phyloP scores from a whole-genome alignment of 179 eudicot species.

The Heliamphora pulchella region DNA sequence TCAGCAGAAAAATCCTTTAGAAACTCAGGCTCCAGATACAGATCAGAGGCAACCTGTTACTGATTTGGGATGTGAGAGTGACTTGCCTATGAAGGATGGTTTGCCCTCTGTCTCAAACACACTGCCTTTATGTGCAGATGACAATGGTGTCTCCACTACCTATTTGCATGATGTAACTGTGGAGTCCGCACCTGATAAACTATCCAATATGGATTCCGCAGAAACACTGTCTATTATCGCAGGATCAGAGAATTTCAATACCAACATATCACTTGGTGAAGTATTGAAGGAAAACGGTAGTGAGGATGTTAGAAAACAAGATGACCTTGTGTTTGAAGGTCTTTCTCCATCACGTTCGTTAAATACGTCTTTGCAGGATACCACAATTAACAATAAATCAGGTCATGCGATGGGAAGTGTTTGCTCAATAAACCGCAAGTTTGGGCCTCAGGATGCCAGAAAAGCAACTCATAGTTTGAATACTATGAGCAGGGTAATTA shows the following conservation, averaged over 20 bases:
- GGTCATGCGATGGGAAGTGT: slow-evolving; percentile 18
- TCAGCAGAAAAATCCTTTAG: slow-evolving; percentile 7
- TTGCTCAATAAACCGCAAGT: slow-evolving; percentile 20
- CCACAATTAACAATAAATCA: slow-evolving; percentile 23
- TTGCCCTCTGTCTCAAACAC: slow-evolving; percentile 20
- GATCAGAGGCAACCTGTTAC: slow-evolving; percentile 18
- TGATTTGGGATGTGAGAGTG: slow-evolving; percentile 22
- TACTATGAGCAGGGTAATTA: slow-evolving; percentile 21
- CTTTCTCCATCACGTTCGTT: slow-evolving; percentile 15
- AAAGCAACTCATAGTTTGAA: slow-evolving; percentile 20
- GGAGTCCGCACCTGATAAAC: slow-evolving; percentile 16
- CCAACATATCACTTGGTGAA: slow-evolving; percentile 15
- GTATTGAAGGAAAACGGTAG: slow-evolving; percentile 18
- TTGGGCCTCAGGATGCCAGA: slow-evolving; percentile 24
- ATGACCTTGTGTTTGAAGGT: slow-evolving; percentile 17
- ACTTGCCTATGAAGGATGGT: slow-evolving; percentile 19
- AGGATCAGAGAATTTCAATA: slow-evolving; percentile 17
- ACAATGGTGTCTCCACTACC: slow-evolving; percentile 12
- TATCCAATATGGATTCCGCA: slow-evolving; percentile 17
- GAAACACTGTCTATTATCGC: slow-evolving; percentile 17
- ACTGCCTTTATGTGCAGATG: slow-evolving; percentile 18
- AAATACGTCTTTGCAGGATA: slow-evolving; percentile 14
- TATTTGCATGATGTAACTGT: slow-evolving; percentile 8
- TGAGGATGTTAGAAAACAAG: slow-evolving; percentile 17
- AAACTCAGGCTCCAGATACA: slow-evolving; percentile 15